phyloP scores from a whole-genome alignment of 192 early-diverging fungal species.

The Powellomyces hirtus region DNA sequence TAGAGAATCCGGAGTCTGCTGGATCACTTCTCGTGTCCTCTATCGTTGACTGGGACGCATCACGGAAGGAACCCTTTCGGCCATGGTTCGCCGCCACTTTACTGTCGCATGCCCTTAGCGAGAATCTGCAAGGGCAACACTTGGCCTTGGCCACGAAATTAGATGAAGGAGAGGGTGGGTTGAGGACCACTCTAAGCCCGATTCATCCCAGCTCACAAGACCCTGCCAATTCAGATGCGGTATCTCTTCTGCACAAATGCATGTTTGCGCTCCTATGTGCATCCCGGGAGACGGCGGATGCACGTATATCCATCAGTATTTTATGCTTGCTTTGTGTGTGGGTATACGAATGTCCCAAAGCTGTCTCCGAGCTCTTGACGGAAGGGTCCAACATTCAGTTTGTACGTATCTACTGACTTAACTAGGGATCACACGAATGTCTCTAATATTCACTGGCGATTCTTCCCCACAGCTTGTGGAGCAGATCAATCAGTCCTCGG shows the following conservation, averaged over 20 bases:
- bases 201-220: not conserved
- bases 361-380: slow-evolving; percentile 78
- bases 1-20: slow-evolving; percentile 75
- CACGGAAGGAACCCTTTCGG: slow-evolving; percentile 74
- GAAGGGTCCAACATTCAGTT: slow-evolving; percentile 90
- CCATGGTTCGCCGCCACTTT: slow-evolving; percentile 87
- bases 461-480: slow-evolving; percentile 71
- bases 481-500: slow-evolving; percentile 83
- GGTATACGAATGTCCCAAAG: slow-evolving; percentile 78
- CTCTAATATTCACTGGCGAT: too few relatives aligned
- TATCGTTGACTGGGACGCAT: slow-evolving; percentile 72
- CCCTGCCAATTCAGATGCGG: slow-evolving; percentile 62
- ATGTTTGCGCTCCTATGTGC: slow-evolving; percentile 71
- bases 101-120: slow-evolving; percentile 74
- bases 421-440: too few relatives aligned
- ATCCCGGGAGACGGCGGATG: slow-evolving; percentile 58
- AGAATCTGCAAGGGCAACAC: slow-evolving; percentile 74
- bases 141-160: slow-evolving; percentile 71
- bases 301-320: slow-evolving; percentile 74
- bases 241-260: slow-evolving; percentile 87
- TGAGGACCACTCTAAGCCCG: not conserved
- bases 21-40: slow-evolving; percentile 85
- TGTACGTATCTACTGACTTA: slow-evolving; percentile 47
- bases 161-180: slow-evolving; percentile 67
- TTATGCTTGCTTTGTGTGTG: slow-evolving; percentile 80